phyloP scores from a whole-genome alignment of 192 early-diverging fungal species.

The Coemansia interrupta region DNA sequence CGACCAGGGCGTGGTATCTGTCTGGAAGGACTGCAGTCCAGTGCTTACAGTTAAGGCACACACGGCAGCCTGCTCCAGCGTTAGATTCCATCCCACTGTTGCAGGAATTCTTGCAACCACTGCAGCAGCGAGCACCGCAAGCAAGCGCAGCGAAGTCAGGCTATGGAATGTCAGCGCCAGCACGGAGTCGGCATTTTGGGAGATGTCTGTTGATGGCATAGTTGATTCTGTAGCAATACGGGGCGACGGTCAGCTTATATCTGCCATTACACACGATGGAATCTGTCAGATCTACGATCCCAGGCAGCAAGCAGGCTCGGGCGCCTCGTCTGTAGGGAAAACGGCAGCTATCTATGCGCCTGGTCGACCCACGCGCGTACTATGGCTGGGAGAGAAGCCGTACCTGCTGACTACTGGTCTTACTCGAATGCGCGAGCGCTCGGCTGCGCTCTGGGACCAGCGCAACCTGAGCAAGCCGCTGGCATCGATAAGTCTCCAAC shows the following conservation, averaged over 20 bases:
- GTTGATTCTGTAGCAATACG: constrained; percentile 30
- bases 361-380: constrained; percentile 51
- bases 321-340: constrained; percentile 7
- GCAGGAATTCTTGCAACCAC: constrained; percentile 25
- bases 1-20: constrained; percentile 27
- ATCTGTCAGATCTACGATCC: constrained; percentile 27
- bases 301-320: background rate
- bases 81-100: constrained; percentile 43
- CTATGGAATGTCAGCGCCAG: constrained; percentile 28
- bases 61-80: constrained; percentile 16
- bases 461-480: constrained; percentile 61
- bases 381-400: constrained; percentile 68
- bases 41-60: constrained; percentile 15
- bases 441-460: constrained; percentile 75
- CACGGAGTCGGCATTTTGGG: constrained; percentile 18
- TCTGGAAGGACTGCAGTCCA: constrained; percentile 26
- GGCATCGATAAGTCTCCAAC: constrained; percentile 59
- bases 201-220: background rate
- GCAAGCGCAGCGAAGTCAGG: constrained; percentile 18
- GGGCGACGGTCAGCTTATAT: constrained; percentile 38
- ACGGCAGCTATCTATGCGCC: constrained; percentile 30
- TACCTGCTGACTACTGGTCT: constrained; percentile 71
- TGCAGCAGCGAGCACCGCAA: constrained; percentile 6
- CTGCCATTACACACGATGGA: constrained; percentile 29
- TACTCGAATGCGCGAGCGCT: constrained; percentile 63